Conservation (phyloP, 1,284 basidiomycete species). For the Phaffia rhodozyma region DNA sequence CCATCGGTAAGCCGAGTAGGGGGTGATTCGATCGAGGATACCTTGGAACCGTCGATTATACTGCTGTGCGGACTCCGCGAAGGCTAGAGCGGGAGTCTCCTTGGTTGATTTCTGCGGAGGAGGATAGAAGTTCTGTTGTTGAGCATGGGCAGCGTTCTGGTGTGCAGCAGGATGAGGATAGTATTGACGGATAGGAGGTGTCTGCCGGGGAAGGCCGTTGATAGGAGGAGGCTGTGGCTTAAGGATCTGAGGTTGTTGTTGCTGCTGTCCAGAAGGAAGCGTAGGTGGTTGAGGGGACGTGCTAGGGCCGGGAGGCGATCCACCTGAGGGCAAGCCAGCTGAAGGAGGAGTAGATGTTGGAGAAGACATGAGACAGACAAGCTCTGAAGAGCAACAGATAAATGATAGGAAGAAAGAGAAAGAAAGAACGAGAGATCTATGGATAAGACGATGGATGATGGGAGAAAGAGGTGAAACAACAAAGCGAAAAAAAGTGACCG, state of each 20-base stretch:
- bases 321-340: background rate
- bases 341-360: background rate
- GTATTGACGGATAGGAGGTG: too few species aligned
- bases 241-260: background rate
- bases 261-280: background rate
- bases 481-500: too few species aligned
- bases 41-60: conserved; percentile 49
- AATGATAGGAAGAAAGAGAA: background rate
- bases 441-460: too few species aligned
- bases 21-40: conserved; percentile 79
- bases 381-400: background rate
- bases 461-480: too few species aligned
- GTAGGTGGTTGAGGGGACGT: background rate
- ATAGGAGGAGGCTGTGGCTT: background rate
- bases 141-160: background rate
- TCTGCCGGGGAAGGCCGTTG: too few species aligned
- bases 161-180: conserved; percentile 1
- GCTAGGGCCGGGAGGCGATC: background rate
- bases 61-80: conserved; percentile 7
- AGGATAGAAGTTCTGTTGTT: conserved; percentile 5
- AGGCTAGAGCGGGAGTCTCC: conserved; percentile 14
- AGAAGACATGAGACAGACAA: background rate
- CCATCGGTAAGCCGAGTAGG: conserved; percentile 82
- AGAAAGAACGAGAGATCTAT: too few species aligned
- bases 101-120: conserved; percentile 10